A percentile compares a stretch with the other conserved stretches of the same genome.
These are phyloP conservation scores for Corylus avellana DNA, from an alignment of 306 rosid genomes.

Conservation along the genomic window DNA sequence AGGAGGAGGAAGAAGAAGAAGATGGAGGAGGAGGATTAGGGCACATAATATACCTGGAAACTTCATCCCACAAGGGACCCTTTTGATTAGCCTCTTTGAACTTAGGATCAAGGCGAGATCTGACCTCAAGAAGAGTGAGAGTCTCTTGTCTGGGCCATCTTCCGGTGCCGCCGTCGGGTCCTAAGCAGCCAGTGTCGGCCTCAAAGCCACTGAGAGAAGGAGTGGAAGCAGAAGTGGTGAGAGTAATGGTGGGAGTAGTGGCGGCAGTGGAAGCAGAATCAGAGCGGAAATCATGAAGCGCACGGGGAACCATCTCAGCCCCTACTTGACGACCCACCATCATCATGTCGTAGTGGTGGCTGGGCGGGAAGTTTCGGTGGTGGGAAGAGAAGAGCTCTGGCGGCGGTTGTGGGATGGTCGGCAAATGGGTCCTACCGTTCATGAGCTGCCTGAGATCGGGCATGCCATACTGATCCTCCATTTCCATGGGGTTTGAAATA, in stretches of 20 bases:
- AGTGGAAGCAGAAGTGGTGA: conserved; percentile 41
- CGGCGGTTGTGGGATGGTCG: conserved; percentile 35
- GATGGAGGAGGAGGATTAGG: not conserved
- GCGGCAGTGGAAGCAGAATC: conserved; percentile 38
- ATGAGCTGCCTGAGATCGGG: conserved; percentile 69
- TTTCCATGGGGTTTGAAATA: conserved; percentile 45
- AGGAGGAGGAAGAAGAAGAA: not conserved
- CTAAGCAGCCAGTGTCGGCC: conserved; percentile 50
- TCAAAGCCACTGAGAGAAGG: conserved; percentile 64
- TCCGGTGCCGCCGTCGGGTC: conserved; percentile 61
- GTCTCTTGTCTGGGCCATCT: conserved; percentile 99
- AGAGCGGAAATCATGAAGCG: conserved; percentile 57
- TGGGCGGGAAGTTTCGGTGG: conserved; percentile 39
- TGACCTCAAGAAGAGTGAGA: conserved; percentile 92
- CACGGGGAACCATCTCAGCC: conserved; percentile 45
- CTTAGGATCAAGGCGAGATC: conserved; percentile 91
- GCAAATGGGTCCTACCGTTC: conserved; percentile 46
- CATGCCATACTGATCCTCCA: conserved; percentile 62
- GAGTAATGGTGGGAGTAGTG: conserved; percentile 12
- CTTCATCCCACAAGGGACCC: conserved; percentile 98
- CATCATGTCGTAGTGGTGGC: conserved; percentile 59
- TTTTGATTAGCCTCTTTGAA: conserved; percentile 96
- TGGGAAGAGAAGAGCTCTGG: conserved; percentile 62
- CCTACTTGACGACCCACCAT: conserved; percentile 59
- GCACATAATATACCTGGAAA: conserved; percentile 68